phyloP scores from a whole-genome alignment of 2,329 filamentous ascomycete genomes.

The Beauveria caledonica region DNA sequence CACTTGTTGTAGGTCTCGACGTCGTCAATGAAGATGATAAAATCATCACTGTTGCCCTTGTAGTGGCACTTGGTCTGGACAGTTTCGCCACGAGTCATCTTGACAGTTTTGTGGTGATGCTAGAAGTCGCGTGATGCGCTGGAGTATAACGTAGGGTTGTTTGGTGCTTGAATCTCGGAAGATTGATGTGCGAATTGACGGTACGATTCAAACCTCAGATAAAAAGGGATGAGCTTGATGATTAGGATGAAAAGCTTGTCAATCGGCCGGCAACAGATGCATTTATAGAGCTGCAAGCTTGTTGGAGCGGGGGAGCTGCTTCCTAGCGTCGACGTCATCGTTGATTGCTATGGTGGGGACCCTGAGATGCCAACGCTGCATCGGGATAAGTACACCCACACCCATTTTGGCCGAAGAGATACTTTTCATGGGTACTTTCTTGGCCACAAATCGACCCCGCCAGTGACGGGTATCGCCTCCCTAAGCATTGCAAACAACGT shows the following conservation, averaged over 20 bases:
- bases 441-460: background rate
- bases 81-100: conserved; percentile 65
- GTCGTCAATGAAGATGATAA: conserved; percentile 52
- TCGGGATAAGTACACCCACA: background rate
- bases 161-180: conserved; percentile 7
- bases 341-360: conserved; percentile 9
- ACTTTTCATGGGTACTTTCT: background rate
- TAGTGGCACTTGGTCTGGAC: conserved; percentile 72
- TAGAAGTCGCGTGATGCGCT: conserved; percentile 14
- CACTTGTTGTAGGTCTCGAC: conserved; percentile 65
- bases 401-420: background rate
- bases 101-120: conserved; percentile 21
- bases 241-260: background rate
- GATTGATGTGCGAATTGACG: background rate
- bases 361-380: conserved; percentile 4
- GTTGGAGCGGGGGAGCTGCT: conserved; percentile 8
- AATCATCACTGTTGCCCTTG: conserved; percentile 60
- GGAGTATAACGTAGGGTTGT: conserved; percentile 10
- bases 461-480: background rate
- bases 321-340: conserved; percentile 10
- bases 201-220: background rate
- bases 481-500: background rate
- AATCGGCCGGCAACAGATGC: background rate
- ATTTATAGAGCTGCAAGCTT: conserved; percentile 11
- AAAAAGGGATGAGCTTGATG: conserved; percentile 6